Base-by-base conservation (phyloP, 768 basidiomycete genomes). In the Kwoniella mangroviensis region DNA sequence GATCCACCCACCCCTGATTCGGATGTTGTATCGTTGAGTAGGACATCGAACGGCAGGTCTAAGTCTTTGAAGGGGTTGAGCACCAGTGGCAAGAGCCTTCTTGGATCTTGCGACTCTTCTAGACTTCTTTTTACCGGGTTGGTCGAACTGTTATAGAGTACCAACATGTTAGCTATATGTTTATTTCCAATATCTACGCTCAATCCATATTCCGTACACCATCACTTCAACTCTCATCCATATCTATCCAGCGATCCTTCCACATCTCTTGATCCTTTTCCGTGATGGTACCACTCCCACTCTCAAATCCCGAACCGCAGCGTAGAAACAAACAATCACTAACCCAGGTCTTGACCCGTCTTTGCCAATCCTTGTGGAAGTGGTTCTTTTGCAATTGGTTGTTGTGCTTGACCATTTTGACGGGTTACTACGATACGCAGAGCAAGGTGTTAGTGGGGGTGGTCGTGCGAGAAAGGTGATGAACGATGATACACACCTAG, bases 141-240 rank as follows among this genome's bases (percentile, higher is more conserved):
- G 97, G 87, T 98, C 92, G 84, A 98, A 98, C 95, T 95, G 94
- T 83, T 95, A 93, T 93, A 95, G 82, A 93, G 34, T 7, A 96
- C 85, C 91, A 79, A 96, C 28, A 59, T 15, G 53, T 70, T 57
- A 65, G 55, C 58, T 42, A 24, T 3, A 15, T 22, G 4, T 63
- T 41, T 54, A 15, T 11, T 41, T 3, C 53, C 19, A 58, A 9
- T 3, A 12, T 22, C 61, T 10, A 24, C 41, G 15, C 28, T n/a
- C 41, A 26, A 55, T 19, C 42, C 24, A 11, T 45, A 2, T 17
- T 10, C 4, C 42, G 11, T 45, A 22, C 13, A 9, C 61, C 42
- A 15, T 42, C 11, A 11, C 61, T 62, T 49, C 61, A 5, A 11
- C 15, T 58, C 26, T 57, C 43, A 54, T 1, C 9, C 24, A 60